Conservation (phyloP, 768 basidiomycete species). For the Leccinellum albellum region DNA sequence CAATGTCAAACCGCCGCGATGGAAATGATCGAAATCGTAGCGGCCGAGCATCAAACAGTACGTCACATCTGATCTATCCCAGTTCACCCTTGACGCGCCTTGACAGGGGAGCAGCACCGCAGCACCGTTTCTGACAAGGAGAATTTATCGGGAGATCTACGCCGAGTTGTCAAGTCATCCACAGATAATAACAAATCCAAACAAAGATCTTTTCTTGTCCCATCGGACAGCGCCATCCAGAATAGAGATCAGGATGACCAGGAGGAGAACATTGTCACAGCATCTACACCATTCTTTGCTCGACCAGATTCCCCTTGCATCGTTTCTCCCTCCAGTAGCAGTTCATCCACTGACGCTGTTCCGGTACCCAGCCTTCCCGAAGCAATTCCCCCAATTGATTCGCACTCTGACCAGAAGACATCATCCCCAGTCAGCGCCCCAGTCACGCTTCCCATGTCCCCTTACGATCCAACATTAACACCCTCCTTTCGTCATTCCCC, state of each 20-base stretch:
- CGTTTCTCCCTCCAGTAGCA: slow-evolving; percentile 14
- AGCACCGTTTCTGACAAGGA: slow-evolving; percentile 32
- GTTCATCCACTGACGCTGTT: neutral
- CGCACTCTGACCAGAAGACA: slow-evolving; percentile 5
- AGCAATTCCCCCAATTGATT: neutral
- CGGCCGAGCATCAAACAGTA: slow-evolving; percentile 63
- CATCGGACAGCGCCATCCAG: slow-evolving; percentile 12
- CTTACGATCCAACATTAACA: slow-evolving; percentile 71
- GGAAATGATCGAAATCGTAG: slow-evolving; percentile 56
- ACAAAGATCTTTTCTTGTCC: slow-evolving; percentile 19
- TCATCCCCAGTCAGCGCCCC: slow-evolving; percentile 27
- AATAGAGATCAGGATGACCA: slow-evolving; percentile 12
- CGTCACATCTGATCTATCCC: slow-evolving; percentile 26
- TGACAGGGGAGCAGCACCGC: slow-evolving; percentile 62
- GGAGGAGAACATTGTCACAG: slow-evolving; percentile 9
- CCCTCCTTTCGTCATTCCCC: slow-evolving; percentile 79
- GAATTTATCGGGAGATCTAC: slow-evolving; percentile 30
- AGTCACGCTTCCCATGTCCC: slow-evolving; percentile 54
- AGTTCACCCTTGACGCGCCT: slow-evolving; percentile 19
- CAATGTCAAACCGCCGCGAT: slow-evolving; percentile 83
- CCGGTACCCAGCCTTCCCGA: slow-evolving; percentile 1
- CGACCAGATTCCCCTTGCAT: slow-evolving; percentile 24
- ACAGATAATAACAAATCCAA: slow-evolving; percentile 20
- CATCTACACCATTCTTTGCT: slow-evolving; percentile 24
- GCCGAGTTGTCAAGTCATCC: slow-evolving; percentile 25